Base-by-base conservation (phyloP, 2,329 filamentous ascomycete species). In the Zymoseptoria passerinii region DNA sequence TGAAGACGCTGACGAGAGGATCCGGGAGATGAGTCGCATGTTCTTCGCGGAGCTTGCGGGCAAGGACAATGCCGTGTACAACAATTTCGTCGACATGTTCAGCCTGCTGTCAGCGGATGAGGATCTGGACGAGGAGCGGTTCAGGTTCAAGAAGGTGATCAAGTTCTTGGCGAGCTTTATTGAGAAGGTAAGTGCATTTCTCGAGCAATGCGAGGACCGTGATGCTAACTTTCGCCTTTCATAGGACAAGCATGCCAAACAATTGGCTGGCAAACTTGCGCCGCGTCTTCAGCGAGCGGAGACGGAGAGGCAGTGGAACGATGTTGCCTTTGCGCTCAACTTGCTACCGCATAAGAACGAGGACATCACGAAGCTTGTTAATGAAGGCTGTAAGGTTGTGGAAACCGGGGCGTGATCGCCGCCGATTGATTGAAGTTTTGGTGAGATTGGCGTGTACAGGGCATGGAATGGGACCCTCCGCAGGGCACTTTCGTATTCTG, bases 81-180 rank as follows among this genome's bases (percentile, higher is more conserved):
- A 99, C 73, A 92, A 99, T 76, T 99, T 99, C 75, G 91, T 99
- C 28, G 94, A 99, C 72, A 97, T 99, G 90, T 99, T 99, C 75
- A 92, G 89, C 70, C 77, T 97, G 64, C 79, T 99, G 52, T 94
- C 89, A 58, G 88, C 91, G 0, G 92, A 95, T 66, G 83, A 83
- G 55, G 83, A 80, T 28, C 79, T 99, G 65, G 86, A 90, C 8
- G 92, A 96, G 72, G 90, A 96, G 66, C 84, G 88, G 23, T 87
- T 99, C 75, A 86, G 88, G 23, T 87, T 99, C 75, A 86, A 83
- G 72, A 82, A 89, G 61, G 92, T 99, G 60, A 82, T 99, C 63
- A 91, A 90, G 70, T 99, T 99, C 76, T 76, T 99, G 71, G 85
- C 95, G 62, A 90, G 91, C 1, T 99, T 99, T 73, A 91, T 99